Evolutionary conservation across 805 yeast genomes (phyloP).

Genomic region (Yarrowia sp.): DNA sequence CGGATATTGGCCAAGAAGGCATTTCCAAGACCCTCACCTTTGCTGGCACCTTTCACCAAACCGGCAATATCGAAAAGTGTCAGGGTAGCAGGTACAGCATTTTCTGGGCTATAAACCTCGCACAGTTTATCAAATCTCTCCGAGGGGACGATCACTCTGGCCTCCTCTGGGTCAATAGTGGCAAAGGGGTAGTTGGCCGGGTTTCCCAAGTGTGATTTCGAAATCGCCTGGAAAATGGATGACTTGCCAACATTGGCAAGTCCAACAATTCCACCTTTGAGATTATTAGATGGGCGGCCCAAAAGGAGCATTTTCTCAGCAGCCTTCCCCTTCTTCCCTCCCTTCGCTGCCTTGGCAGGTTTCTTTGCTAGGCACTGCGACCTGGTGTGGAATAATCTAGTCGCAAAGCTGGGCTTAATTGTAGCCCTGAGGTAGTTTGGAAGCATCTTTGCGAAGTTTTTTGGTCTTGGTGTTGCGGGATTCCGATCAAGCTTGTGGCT

Average conservation of each 20-base stretch:
- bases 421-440: not conserved
- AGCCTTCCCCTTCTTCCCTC: conserved; percentile 1
- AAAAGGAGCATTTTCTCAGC: conserved; percentile 43
- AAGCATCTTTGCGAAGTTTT: not conserved
- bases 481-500: too few species aligned
- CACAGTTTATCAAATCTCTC: conserved; percentile 50
- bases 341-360: not conserved
- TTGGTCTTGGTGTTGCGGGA: too few species aligned
- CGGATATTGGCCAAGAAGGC: conserved; percentile 66
- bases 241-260: conserved; percentile 66
- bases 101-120: conserved; percentile 48
- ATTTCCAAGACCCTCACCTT: conserved; percentile 73
- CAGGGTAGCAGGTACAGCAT: conserved; percentile 53
- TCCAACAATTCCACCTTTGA: conserved; percentile 56
- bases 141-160: conserved; percentile 54
- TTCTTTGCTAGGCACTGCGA: not conserved
- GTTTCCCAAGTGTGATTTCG: conserved; percentile 60
- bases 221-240: conserved; percentile 59
- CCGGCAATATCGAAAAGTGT: conserved; percentile 71
- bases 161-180: conserved; percentile 71
- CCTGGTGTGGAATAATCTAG: not conserved
- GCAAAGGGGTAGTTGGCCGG: conserved; percentile 72
- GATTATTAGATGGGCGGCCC: conserved; percentile 65
- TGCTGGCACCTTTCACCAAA: conserved; percentile 59
- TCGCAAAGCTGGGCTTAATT: not conserved